Evolutionary conservation across 306 rosid species (phyloP).

Genomic region (Casuarina equisetifolia): DNA sequence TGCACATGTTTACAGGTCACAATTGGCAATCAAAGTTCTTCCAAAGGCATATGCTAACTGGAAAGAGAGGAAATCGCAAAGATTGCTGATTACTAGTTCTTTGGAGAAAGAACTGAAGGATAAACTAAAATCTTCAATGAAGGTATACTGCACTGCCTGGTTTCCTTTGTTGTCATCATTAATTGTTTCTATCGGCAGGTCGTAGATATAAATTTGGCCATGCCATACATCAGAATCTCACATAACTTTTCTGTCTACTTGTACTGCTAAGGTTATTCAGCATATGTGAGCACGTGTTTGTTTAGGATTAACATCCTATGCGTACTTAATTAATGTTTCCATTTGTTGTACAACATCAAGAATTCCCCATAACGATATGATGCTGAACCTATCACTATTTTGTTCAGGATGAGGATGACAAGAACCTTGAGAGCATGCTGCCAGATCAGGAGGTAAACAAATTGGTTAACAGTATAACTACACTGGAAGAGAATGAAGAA

Average conservation of each 20-base stretch:
- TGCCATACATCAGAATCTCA: too few species aligned
- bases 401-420: conserved; percentile 50
- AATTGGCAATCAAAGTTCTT: conserved; percentile 65
- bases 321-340: conserved; percentile 7
- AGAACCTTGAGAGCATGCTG: conserved; percentile 36
- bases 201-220: too few species aligned
- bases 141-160: conserved; percentile 52
- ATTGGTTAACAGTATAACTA: conserved; percentile 23
- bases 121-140: conserved; percentile 34
- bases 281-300: conserved; percentile 16
- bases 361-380: conserved; percentile 1
- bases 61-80: conserved; percentile 51
- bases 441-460: conserved; percentile 45
- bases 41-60: conserved; percentile 66
- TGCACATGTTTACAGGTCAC: conserved; percentile 53
- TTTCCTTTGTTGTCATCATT: conserved; percentile 11
- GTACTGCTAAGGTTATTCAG: conserved; percentile 4
- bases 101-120: conserved; percentile 62
- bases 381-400: conserved; percentile 33
- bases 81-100: conserved; percentile 43
- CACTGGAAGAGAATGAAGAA: conserved; percentile 34
- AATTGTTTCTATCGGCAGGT: not conserved
- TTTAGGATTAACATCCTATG: conserved; percentile 20
- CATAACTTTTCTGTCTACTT: too few species aligned
- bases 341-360: conserved; percentile 7